Conservation (phyloP, 2,329 filamentous ascomycete species). For the Alternaria postmessia region DNA sequence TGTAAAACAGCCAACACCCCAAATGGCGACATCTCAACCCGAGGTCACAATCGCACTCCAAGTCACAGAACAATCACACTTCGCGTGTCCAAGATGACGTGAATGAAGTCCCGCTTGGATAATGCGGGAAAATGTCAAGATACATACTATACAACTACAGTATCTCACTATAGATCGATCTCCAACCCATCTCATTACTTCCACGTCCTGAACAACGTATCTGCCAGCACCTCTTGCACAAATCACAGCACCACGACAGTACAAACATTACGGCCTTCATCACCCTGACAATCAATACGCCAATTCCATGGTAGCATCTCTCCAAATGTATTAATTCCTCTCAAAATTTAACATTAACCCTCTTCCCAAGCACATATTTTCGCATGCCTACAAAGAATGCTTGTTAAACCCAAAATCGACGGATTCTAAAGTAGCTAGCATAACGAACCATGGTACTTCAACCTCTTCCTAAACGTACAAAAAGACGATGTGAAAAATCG, state of each 20-base stretch:
- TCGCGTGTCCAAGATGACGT: background rate
- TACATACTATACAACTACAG: background rate
- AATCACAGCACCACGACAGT: constrained; percentile 2
- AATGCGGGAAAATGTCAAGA: background rate
- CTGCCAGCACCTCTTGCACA: background rate
- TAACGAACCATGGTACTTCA: constrained; percentile 1
- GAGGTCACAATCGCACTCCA: no score
- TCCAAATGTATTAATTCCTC: no score
- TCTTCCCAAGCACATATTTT: no score
- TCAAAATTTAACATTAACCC: no score
- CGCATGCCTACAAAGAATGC: no score
- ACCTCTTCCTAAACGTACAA: background rate
- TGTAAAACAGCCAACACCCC: background rate
- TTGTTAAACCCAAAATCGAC: background rate
- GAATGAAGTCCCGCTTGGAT: background rate
- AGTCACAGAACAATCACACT: background rate
- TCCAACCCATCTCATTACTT: background rate
- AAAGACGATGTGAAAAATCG: background rate
- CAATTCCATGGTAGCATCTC: background rate
- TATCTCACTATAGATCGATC: background rate
- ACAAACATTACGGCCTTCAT: constrained; percentile 8
- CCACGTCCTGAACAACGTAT: background rate
- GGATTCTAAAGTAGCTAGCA: background rate
- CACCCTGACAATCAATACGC: background rate
- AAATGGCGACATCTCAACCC: background rate